Percentiles rank a stretch among this genome's conserved stretches.
phyloP scores from a whole-genome alignment of 208 protist species.

The Trypanosoma cruzi region DNA sequence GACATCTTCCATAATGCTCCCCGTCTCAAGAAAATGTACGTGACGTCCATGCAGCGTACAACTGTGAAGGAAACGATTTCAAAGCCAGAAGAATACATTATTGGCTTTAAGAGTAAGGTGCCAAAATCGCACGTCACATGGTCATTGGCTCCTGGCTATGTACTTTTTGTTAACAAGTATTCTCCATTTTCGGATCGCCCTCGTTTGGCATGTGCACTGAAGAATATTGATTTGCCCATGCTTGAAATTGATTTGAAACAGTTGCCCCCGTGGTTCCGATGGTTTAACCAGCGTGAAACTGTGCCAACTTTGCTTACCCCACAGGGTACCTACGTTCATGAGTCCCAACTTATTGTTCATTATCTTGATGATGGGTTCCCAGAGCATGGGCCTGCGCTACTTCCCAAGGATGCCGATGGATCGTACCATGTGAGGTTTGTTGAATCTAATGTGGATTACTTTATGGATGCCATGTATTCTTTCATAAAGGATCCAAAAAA shows the following conservation, averaged over 20 bases:
- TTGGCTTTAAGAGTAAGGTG: slow-evolving; percentile 32
- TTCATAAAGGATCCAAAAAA: slow-evolving; percentile 20
- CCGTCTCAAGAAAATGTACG: slow-evolving; percentile 55
- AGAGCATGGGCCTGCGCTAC: slow-evolving; percentile 21
- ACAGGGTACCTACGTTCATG: slow-evolving; percentile 58
- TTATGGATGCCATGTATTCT: slow-evolving; percentile 30
- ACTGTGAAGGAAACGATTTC: slow-evolving; percentile 52
- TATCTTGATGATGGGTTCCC: slow-evolving; percentile 53
- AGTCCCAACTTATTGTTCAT: slow-evolving; percentile 60
- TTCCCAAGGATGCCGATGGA: slow-evolving; percentile 46
- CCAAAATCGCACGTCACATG: slow-evolving; percentile 40
- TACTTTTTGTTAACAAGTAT: slow-evolving; percentile 53
- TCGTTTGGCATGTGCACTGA: slow-evolving; percentile 53
- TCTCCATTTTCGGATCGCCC: slow-evolving; percentile 69
- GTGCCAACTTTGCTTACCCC: slow-evolving; percentile 62
- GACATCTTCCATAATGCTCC: slow-evolving; percentile 73
- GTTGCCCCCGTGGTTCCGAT: slow-evolving; percentile 58
- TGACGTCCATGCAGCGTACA: slow-evolving; percentile 43
- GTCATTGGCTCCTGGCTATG: slow-evolving; percentile 34
- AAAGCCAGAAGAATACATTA: slow-evolving; percentile 37
- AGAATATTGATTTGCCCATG: slow-evolving; percentile 34
- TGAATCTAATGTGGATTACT: slow-evolving; percentile 35
- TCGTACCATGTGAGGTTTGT: slow-evolving; percentile 58
- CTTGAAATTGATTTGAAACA: slow-evolving; percentile 56
- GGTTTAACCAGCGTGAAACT: slow-evolving; percentile 66